Conservation (phyloP, 1,284 basidiomycete species). For the Tetrapyrgos nigripes region DNA sequence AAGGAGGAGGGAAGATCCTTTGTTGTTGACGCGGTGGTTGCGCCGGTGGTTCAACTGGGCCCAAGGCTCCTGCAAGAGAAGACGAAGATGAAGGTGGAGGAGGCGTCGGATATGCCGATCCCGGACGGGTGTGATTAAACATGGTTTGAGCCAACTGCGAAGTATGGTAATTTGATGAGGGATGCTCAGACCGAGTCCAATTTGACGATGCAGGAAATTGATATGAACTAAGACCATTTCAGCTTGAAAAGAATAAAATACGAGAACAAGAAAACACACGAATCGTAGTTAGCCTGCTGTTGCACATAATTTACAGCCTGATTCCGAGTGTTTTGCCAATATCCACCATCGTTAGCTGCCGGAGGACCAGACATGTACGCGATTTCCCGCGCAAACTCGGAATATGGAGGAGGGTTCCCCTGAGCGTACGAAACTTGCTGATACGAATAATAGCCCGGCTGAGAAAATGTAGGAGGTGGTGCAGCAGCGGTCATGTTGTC, state of each 20-base stretch:
- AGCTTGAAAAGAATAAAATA: background rate
- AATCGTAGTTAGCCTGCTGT: slow-evolving; percentile 47
- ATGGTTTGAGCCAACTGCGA: slow-evolving; percentile 8
- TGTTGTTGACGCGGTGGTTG: slow-evolving; percentile 1
- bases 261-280: slow-evolving; percentile 40
- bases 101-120: slow-evolving; percentile 7
- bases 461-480: slow-evolving; percentile 64
- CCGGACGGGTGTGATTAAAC: slow-evolving; percentile 10
- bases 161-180: slow-evolving; percentile 9
- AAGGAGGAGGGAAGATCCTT: background rate
- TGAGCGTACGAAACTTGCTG: slow-evolving; percentile 46
- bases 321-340: slow-evolving; percentile 60
- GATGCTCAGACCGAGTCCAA: slow-evolving; percentile 6
- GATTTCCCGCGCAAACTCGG: slow-evolving; percentile 62
- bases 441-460: slow-evolving; percentile 58
- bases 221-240: slow-evolving; percentile 35
- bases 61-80: slow-evolving; percentile 17
- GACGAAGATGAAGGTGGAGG: slow-evolving; percentile 13
- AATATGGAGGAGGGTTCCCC: slow-evolving; percentile 56
- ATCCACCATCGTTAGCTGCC: slow-evolving; percentile 48
- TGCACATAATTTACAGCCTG: slow-evolving; percentile 58
- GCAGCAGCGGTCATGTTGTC: slow-evolving; percentile 61
- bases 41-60: slow-evolving; percentile 1
- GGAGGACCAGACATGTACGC: slow-evolving; percentile 49
- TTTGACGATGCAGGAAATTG: slow-evolving; percentile 32